Percentiles rank a stretch among this genome's conserved stretches.
phyloP scores from a whole-genome alignment of 441 rosid genomes.

The Populus hybrid region DNA sequence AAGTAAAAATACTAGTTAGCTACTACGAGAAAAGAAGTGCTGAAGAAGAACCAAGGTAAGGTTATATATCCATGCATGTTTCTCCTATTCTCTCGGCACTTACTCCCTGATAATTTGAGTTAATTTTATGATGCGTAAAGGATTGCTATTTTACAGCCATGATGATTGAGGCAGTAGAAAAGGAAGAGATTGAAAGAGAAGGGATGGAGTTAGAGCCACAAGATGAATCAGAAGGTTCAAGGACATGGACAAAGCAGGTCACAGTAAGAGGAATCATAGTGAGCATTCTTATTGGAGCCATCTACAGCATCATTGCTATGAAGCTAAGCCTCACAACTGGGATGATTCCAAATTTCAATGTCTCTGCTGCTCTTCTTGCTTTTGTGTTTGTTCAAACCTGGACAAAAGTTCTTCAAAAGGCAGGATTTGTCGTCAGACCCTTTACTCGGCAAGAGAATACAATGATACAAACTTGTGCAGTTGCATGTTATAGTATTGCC shows the following conservation, averaged over 20 bases:
- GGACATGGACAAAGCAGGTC: constrained; percentile 78
- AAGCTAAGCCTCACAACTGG: constrained; percentile 89
- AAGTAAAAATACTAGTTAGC: not conserved
- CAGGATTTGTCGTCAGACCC: constrained; percentile 63
- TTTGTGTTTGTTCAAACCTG: constrained; percentile 69
- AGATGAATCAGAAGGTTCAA: constrained; percentile 32
- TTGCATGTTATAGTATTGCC: constrained; percentile 87
- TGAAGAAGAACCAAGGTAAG: not conserved
- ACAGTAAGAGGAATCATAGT: constrained; percentile 69
- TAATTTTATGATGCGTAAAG: not conserved
- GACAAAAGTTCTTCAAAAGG: constrained; percentile 69
- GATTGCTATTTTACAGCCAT: not conserved
- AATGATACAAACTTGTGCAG: constrained; percentile 88
- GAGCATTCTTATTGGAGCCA: constrained; percentile 67
- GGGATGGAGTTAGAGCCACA: constrained; percentile 28
- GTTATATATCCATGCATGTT: not conserved
- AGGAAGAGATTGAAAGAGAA: constrained; percentile 35
- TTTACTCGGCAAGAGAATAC: constrained; percentile 94
- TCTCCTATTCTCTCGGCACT: not conserved
- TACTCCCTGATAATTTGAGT: not conserved
- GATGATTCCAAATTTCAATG: constrained; percentile 85
- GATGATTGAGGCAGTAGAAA: constrained; percentile 42
- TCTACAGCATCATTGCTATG: constrained; percentile 82
- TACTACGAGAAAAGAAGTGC: not conserved
- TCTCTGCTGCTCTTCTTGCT: constrained; percentile 91